Base-by-base conservation (phyloP, 2,329 filamentous ascomycete species). In the Dryadomyces quercus-mongolicae region DNA sequence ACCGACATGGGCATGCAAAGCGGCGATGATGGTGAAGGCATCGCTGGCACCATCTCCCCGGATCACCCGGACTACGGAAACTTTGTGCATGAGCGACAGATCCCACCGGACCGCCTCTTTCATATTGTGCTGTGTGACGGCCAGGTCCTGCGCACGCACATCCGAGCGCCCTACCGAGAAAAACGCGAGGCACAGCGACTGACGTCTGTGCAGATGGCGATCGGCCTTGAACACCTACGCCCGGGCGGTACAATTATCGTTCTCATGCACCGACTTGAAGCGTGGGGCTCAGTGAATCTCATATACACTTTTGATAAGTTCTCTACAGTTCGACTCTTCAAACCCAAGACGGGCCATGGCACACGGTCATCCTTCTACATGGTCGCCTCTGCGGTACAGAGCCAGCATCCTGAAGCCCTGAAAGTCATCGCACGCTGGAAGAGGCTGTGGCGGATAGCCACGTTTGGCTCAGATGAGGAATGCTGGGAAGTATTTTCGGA, bases 351-450 rank as follows among this genome's bases (percentile, higher is more conserved):
- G 1, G 59, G 55, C 2, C 74, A 80, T 55, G 61, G 59, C 1
- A 73, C 63, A 20, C 64, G 70, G 4, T 74, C 71, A 0, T 78
- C 75, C 0, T 81, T 80, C 57, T 81, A 81, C 59, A 64, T 80
- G 60, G 56, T 81, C 10, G 76, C 75, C 2, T 69, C 62, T 1
- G 59, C 70, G 3, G 64, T 81, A 0, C 63, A 68, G 45, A 64
- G 65, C 5, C 44, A 62, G 3, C 56, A 58, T 18, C 46, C 59
- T 0, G 62, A 66, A 34, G 74, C 72, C 0, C 2, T 60, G 0
- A 36, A 55, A 9, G 70, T 72, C 0, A 57, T 78, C 2, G 45
- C 58, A 3, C 48, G 16, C 5, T 78, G 72, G 71, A 73, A 72
- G 58, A 53, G 18, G 54, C 43, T 43, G 7, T 79, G 70, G 71